These are phyloP conservation scores for Fusarium avenaceum DNA, from an alignment of 2,329 filamentous ascomycete species.

Conservation along the genomic window DNA sequence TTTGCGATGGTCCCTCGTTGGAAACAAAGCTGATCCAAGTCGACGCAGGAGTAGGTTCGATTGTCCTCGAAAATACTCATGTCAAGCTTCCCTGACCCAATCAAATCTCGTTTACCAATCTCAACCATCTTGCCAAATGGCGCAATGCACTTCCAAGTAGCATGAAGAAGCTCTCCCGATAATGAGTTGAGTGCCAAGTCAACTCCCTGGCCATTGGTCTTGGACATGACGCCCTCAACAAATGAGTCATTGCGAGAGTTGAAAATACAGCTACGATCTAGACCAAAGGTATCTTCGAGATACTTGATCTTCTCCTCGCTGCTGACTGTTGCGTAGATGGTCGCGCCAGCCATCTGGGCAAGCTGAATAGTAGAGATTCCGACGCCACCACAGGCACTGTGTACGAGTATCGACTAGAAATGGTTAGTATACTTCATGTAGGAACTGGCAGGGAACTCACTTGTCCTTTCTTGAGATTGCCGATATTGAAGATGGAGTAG, in stretches of 20 bases:
- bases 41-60: constrained; percentile 7
- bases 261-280: constrained; percentile 1
- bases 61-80: constrained; percentile 10
- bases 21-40: constrained; percentile 13
- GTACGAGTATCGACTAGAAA: not conserved
- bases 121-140: constrained; percentile 11
- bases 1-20: constrained; percentile 1
- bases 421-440: fast-evolving
- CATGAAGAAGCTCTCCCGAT: constrained; percentile 8
- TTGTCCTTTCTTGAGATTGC: constrained; percentile 12
- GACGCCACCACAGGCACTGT: constrained; percentile 5
- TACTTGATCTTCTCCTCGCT: constrained; percentile 7
- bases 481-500: constrained; percentile 10
- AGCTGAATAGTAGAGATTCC: constrained; percentile 12
- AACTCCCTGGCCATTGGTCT: constrained; percentile 3
- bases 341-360: constrained; percentile 1
- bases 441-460: fast-evolving
- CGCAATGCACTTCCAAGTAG: constrained; percentile 14
- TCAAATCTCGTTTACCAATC: constrained; percentile 11
- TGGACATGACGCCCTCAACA: not conserved
- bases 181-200: constrained; percentile 8
- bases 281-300: not conserved
- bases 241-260: constrained; percentile 14
- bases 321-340: constrained; percentile 8
- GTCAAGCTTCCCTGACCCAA: constrained; percentile 8